Percentiles rank a stretch among this genome's conserved stretches.
Evolutionary conservation across 495 filamentous ascomycete genomes (phyloP).

Genomic region (Penicillium mononematosum): DNA sequence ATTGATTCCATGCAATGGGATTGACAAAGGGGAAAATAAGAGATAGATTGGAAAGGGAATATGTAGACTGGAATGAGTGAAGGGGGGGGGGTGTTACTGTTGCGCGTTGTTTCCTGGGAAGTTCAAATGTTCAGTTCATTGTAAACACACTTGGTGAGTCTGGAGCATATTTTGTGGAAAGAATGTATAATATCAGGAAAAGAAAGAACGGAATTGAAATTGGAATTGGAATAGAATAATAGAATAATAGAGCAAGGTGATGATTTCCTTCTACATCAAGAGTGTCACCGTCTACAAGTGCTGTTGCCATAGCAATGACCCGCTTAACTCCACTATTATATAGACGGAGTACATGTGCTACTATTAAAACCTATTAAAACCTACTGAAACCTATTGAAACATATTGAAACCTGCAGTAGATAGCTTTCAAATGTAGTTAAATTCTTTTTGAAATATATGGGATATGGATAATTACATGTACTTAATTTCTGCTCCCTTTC

Average conservation of each 20-base stretch:
- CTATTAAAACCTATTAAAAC: too few relatives aligned
- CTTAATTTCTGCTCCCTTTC: too few relatives aligned
- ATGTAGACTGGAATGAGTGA: conserved; percentile 17
- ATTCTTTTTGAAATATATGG: too few relatives aligned
- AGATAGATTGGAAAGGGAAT: conserved; percentile 5
- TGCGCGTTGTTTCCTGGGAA: conserved; percentile 26
- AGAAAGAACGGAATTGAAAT: neutral
- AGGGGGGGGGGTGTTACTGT: conserved; percentile 28
- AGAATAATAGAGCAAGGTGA: neutral
- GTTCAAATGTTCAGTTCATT: conserved; percentile 13
- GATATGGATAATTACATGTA: too few relatives aligned
- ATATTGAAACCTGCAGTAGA: neutral
- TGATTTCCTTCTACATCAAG: neutral
- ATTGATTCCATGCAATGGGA: neutral
- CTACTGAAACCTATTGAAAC: neutral
- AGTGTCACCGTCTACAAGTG: neutral
- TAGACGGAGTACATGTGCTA: neutral
- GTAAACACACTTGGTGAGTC: neutral
- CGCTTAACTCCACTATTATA: neutral
- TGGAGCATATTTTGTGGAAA: neutral
- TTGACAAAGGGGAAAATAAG: conserved; percentile 8
- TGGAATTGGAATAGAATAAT: neutral
- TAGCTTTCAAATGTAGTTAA: too few relatives aligned
- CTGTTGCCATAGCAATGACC: neutral
- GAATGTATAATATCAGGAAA: neutral